Percentiles rank a stretch among this genome's conserved stretches.
phyloP scores from a whole-genome alignment of 805 yeast species.

The Suhomyces xylopsoci region DNA sequence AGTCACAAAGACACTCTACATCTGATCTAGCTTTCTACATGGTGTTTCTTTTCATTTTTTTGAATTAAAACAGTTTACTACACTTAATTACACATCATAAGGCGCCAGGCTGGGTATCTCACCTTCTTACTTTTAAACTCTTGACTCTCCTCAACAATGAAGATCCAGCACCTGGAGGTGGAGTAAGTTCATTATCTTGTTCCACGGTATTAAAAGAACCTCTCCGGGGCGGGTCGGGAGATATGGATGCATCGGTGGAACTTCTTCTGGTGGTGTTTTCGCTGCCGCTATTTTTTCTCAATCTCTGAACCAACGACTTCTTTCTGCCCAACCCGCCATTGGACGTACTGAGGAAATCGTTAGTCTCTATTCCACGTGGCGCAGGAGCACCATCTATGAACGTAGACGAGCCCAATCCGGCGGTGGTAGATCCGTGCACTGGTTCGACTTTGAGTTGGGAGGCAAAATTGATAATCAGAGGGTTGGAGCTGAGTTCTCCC shows the following conservation, averaged over 20 bases:
- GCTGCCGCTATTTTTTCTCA: slow-evolving; percentile 41
- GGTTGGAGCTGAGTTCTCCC: slow-evolving; percentile 26
- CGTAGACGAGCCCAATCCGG: slow-evolving; percentile 89
- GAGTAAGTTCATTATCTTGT: slow-evolving; percentile 7
- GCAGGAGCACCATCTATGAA: slow-evolving; percentile 98
- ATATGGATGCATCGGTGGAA: slow-evolving; percentile 22
- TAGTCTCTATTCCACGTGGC: slow-evolving; percentile 35
- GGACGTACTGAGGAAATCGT: slow-evolving; percentile 22
- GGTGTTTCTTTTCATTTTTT: background rate
- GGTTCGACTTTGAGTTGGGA: slow-evolving; percentile 63
- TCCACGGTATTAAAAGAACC: slow-evolving; percentile 11
- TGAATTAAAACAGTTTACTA: background rate
- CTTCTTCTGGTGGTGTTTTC: slow-evolving; percentile 30
- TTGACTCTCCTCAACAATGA: slow-evolving; percentile 81
- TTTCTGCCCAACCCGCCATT: slow-evolving; percentile 65
- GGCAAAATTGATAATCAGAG: slow-evolving; percentile 64
- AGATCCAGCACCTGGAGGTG: slow-evolving; percentile 10
- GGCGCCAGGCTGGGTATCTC: slow-evolving; percentile 3
- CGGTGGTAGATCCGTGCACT: slow-evolving; percentile 81
- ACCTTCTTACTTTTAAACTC: slow-evolving; percentile 72
- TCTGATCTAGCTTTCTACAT: too few relatives aligned
- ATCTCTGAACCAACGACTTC: slow-evolving; percentile 74
- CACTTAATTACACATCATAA: background rate
- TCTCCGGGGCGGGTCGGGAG: slow-evolving; percentile 12
- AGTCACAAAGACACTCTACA: too few relatives aligned